phyloP scores from a whole-genome alignment of 495 filamentous ascomycete species.

The Bacidia rubella region DNA sequence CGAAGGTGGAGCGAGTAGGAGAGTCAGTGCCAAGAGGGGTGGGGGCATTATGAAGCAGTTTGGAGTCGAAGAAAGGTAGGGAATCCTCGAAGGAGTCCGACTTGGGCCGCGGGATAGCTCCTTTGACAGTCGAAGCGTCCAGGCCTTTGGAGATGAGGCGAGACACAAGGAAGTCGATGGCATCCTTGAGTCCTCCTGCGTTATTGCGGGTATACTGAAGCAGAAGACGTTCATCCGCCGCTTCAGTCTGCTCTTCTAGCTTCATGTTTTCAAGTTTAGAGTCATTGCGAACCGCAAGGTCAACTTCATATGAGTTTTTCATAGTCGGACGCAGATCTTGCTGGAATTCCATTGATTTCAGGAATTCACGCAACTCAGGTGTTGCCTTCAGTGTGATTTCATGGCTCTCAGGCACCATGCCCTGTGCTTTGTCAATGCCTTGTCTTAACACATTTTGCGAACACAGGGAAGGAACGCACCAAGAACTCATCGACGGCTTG shows the following conservation, averaged over 20 bases:
- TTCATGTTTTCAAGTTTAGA: constrained; percentile 28
- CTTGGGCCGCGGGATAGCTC: constrained; percentile 87
- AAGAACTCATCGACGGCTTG: constrained; percentile 89
- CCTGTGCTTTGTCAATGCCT: constrained; percentile 34
- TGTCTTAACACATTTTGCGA: not conserved
- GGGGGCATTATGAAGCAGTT: constrained; percentile 82
- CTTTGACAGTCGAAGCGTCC: constrained; percentile 74
- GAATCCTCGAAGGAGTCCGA: constrained; percentile 98
- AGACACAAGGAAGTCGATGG: constrained; percentile 82
- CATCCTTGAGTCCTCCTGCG: constrained; percentile 86
- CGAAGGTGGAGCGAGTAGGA: constrained; percentile 66
- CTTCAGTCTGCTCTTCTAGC: constrained; percentile 23
- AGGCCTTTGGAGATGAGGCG: constrained; percentile 73
- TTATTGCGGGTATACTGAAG: constrained; percentile 91
- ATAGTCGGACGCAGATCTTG: constrained; percentile 69
- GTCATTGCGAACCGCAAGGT: constrained; percentile 53
- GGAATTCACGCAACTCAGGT: constrained; percentile 56
- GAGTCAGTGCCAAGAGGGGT: constrained; percentile 69
- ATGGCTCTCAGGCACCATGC: constrained; percentile 93
- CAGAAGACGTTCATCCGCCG: constrained; percentile 37
- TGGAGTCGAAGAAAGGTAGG: constrained; percentile 89
- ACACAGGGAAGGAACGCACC: constrained; percentile 32
- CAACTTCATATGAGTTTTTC: constrained; percentile 80
- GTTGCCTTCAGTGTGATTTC: constrained; percentile 73
- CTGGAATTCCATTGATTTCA: constrained; percentile 64